A percentile compares a stretch with the other conserved stretches of the same genome.
Evolutionary conservation across 257 asterid genomes (phyloP).

Genomic region (Knoxia roxburghii): DNA sequence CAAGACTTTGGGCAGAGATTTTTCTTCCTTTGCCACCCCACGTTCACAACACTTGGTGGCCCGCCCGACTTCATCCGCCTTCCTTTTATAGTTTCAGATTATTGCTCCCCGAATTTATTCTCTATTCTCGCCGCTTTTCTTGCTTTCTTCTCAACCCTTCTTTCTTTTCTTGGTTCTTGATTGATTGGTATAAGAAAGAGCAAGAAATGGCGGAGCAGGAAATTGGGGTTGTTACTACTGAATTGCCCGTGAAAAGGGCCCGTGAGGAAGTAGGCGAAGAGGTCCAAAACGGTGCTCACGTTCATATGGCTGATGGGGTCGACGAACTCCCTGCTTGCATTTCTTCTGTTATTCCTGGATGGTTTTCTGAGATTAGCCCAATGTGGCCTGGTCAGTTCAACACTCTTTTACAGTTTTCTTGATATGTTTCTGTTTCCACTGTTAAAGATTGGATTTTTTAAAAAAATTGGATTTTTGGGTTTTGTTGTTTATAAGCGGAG

Average conservation of each 20-base stretch:
- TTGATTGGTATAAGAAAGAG: neutral
- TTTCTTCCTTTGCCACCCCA: neutral
- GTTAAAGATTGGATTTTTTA: neutral
- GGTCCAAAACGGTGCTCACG: neutral
- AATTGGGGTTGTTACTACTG: constrained; percentile 2
- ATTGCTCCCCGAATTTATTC: neutral
- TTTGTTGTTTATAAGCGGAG: neutral
- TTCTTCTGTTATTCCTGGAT: constrained; percentile 77
- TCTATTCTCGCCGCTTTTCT: too few relatives aligned
- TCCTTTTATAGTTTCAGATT: neutral
- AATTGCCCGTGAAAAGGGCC: constrained; percentile 20
- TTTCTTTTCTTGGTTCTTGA: neutral
- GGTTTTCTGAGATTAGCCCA: constrained; percentile 96
- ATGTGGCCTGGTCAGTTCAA: constrained; percentile 81
- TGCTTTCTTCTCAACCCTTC: neutral
- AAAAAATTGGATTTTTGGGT: neutral
- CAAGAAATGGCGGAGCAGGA: constrained; percentile 11
- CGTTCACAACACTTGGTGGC: constrained; percentile 9
- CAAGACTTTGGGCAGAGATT: neutral
- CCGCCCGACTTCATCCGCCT: neutral
- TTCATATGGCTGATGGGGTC: constrained; percentile 37
- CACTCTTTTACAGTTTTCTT: neutral
- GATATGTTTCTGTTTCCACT: neutral
- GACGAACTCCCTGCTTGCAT: constrained; percentile 31
- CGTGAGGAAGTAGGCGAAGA: constrained; percentile 17